A percentile compares a stretch with the other conserved stretches of the same genome.
These are phyloP conservation scores for Forsythia suspensa DNA, from an alignment of 257 asterid species.

Conservation along the genomic window DNA sequence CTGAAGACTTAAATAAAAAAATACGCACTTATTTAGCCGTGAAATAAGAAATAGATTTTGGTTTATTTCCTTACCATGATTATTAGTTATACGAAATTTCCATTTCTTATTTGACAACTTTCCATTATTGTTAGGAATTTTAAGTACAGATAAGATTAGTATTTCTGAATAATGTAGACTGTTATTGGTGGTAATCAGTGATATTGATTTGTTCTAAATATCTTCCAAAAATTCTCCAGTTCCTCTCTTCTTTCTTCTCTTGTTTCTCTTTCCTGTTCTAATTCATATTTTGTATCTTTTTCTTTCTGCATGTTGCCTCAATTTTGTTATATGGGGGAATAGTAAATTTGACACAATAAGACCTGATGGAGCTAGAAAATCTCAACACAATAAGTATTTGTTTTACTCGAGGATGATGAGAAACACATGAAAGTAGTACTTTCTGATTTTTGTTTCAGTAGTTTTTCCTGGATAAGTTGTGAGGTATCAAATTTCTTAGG, in stretches of 20 bases:
- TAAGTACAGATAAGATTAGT: too few species aligned
- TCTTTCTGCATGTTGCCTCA: neutral
- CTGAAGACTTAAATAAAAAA: neutral
- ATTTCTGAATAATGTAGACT: too few species aligned
- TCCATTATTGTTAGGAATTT: too few species aligned
- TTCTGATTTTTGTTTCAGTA: neutral
- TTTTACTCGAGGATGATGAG: slow-evolving; percentile 2
- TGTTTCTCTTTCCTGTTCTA: neutral
- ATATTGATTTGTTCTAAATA: too few species aligned
- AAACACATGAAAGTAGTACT: neutral
- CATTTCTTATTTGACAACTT: too few species aligned
- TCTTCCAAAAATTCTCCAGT: neutral
- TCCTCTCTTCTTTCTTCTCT: neutral
- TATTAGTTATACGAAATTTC: neutral
- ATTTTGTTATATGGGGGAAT: neutral
- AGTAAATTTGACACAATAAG: neutral
- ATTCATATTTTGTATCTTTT: neutral
- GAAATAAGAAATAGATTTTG: neutral
- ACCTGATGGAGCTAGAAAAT: slow-evolving; percentile 5
- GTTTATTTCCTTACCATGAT: neutral
- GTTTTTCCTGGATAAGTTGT: slow-evolving; percentile 17
- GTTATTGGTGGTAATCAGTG: too few species aligned
- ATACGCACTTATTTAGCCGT: neutral
- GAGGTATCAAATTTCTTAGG: slow-evolving; percentile 41
- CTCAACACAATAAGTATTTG: neutral